A percentile compares a stretch with the other conserved stretches of the same genome.
phyloP scores from a whole-genome alignment of 2,329 filamentous ascomycete species.

The Colletotrichum chrysophilum region DNA sequence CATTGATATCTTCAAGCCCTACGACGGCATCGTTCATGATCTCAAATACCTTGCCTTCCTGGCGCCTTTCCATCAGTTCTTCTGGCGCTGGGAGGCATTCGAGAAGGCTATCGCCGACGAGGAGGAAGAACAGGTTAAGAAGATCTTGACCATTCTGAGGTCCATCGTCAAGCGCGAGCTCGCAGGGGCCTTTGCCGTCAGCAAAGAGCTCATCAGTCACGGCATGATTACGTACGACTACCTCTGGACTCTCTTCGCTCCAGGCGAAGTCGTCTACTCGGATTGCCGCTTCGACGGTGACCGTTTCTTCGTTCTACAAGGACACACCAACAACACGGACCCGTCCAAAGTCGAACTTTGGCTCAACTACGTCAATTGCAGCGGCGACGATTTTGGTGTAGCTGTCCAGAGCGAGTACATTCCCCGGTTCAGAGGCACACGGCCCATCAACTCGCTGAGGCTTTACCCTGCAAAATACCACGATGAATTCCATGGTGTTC shows the following conservation, averaged over 20 bases:
- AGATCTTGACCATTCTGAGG: conserved; percentile 20
- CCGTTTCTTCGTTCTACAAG: conserved; percentile 37
- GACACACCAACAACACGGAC: conserved; percentile 29
- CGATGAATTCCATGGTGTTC: conserved; percentile 38
- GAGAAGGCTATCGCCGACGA: conserved; percentile 23
- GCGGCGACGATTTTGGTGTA: conserved; percentile 50
- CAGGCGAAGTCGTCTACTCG: conserved; percentile 44
- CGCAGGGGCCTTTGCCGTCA: conserved; percentile 52
- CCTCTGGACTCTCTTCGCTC: conserved; percentile 57
- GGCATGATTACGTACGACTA: conserved; percentile 58
- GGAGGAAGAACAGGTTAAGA: conserved; percentile 15
- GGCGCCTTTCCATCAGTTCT: conserved; percentile 26
- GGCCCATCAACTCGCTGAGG: conserved; percentile 44
- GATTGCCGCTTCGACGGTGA: conserved; percentile 41
- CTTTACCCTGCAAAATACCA: conserved; percentile 51
- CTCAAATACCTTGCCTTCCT: conserved; percentile 22
- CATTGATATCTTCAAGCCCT: conserved; percentile 23
- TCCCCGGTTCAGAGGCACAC: conserved; percentile 45
- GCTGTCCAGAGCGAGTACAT: conserved; percentile 38
- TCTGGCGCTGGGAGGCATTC: conserved; percentile 27
- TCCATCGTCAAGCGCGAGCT: conserved; percentile 55
- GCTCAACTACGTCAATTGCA: conserved; percentile 49
- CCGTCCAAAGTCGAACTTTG: conserved; percentile 41
- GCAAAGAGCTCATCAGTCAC: conserved; percentile 55
- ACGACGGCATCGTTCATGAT: conserved; percentile 16